Base-by-base conservation (phyloP, 192 early-diverging fungal genomes). In the Kickxella alabastrina region DNA sequence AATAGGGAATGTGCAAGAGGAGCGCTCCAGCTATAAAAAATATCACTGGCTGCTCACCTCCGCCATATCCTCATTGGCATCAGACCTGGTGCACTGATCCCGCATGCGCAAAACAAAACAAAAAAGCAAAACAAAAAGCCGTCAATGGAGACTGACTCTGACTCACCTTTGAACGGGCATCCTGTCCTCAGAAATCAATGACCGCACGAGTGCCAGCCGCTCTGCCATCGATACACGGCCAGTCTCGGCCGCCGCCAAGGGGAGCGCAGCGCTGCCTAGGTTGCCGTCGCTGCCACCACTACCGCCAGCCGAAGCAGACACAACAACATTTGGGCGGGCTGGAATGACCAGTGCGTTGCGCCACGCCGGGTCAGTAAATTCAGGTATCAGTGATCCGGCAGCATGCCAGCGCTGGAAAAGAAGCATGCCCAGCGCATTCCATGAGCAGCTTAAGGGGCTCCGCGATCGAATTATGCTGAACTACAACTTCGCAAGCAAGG, bases 381-480 rank as follows among this genome's bases (percentile, higher is more conserved):
- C 61, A 1, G 65, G 72, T 22, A 57, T 49, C 19, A 45, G 54
- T 8, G 43, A 44, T 24, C 52, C 55, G 15, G 61, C 56, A 29
- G 68, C 34, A 19, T 75, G 72, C 72, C 72, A 75, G 44, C 62
- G 72, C 37, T 68, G 44, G 44, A 75, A 75, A 19, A 75, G 72
- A 37, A 68, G 39, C 22, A 49, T 25, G 10, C 57, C 60, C 40
- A 75, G 44, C 40, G 72, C 52, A 50, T 75, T 75, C 72, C 72
- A 75, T 15, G 61, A 17, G 26, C 72, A 75, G n/a, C 27, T 31
- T n/a, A 75, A 54, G 43, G 65, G 72, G 36, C 46, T 75, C 7
- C 72, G 72, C 18, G 72, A 49, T 3, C 72, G 65, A 19, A 75
- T 65, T 9, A 75, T 59, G 61, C 72, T 68, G 42, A 75, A 75